Evolutionary conservation across 2,329 filamentous ascomycete species (phyloP).

Genomic region (Paracoccidioides lutzii): DNA sequence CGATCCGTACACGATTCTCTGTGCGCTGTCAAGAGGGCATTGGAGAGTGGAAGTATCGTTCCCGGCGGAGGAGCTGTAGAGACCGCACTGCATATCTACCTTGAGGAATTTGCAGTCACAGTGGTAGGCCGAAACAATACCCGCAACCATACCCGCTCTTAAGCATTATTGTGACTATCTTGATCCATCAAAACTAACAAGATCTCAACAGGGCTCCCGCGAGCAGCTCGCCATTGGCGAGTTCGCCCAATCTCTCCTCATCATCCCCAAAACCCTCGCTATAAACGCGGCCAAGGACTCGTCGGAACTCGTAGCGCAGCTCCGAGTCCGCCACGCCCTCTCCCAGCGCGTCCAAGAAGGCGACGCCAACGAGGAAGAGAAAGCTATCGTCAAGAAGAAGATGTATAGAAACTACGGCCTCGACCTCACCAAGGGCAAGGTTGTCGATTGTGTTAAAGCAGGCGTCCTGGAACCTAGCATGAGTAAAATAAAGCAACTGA

Average conservation of each 20-base stretch:
- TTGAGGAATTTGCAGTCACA: conserved; percentile 96
- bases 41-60: conserved; percentile 93
- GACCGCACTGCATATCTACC: conserved; percentile 97
- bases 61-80: conserved; percentile 93
- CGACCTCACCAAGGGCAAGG: conserved; percentile 76
- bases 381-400: conserved; percentile 83
- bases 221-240: conserved; percentile 97
- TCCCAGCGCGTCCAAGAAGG: conserved; percentile 83
- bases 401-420: conserved; percentile 98
- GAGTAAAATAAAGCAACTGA: conserved; percentile 96
- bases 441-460: conserved; percentile 85
- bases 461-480: conserved; percentile 94
- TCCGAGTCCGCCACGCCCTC: conserved; percentile 84
- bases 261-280: conserved; percentile 91
- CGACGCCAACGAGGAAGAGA: conserved; percentile 67
- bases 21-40: conserved; percentile 89
- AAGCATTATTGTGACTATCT: too few relatives aligned
- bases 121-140: conserved; percentile 46
- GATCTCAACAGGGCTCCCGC: conserved; percentile 52
- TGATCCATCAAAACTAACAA: background rate
- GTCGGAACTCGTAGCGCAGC: conserved; percentile 86
- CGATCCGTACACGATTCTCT: conserved; percentile 94
- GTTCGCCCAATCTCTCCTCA: conserved; percentile 85
- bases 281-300: conserved; percentile 96
- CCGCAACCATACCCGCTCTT: background rate